phyloP scores from a whole-genome alignment of 768 basidiomycete species.

The Fomitopsis pulvina region DNA sequence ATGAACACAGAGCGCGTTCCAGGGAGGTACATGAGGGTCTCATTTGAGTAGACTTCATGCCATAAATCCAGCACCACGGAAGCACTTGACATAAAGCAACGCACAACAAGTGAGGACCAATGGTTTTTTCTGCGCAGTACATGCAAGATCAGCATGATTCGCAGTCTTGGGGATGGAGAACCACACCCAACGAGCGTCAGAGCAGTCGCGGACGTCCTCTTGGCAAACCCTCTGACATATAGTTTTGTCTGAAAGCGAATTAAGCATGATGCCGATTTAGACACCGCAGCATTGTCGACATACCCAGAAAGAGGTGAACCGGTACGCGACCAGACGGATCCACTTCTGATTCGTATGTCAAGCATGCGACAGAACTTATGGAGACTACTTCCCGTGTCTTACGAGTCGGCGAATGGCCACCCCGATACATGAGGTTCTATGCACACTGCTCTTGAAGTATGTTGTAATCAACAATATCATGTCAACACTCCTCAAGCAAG shows the following conservation, averaged over 20 bases:
- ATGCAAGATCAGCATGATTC: not conserved
- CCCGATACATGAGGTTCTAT: not conserved
- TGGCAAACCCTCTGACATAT: conserved; percentile 24
- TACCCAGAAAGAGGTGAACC: conserved; percentile 24
- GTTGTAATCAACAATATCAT: conserved; percentile 6
- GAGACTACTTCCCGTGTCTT: conserved; percentile 29
- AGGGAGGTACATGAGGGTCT: conserved; percentile 12
- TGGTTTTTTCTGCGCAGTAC: conserved; percentile 15
- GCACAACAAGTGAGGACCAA: conserved; percentile 17
- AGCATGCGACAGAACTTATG: conserved; percentile 24
- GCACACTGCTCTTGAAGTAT: conserved; percentile 14
- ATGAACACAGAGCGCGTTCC: conserved; percentile 16
- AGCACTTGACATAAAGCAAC: no score
- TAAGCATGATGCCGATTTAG: no score
- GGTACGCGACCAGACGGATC: conserved; percentile 26
- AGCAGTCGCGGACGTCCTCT: conserved; percentile 23
- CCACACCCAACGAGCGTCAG: conserved; percentile 21
- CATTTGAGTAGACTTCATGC: conserved; percentile 5
- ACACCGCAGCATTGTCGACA: no score
- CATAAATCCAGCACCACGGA: conserved; percentile 5
- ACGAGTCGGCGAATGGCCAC: no score
- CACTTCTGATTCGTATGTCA: conserved; percentile 24
- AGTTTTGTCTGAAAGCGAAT: no score
- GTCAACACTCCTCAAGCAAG: no score
- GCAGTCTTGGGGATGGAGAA: no score